Evolutionary conservation across 2,329 filamentous ascomycete genomes (phyloP), one percentile per base, ranked within the genome.

Genomic region (Colletotrichum orbiculare): DNA sequence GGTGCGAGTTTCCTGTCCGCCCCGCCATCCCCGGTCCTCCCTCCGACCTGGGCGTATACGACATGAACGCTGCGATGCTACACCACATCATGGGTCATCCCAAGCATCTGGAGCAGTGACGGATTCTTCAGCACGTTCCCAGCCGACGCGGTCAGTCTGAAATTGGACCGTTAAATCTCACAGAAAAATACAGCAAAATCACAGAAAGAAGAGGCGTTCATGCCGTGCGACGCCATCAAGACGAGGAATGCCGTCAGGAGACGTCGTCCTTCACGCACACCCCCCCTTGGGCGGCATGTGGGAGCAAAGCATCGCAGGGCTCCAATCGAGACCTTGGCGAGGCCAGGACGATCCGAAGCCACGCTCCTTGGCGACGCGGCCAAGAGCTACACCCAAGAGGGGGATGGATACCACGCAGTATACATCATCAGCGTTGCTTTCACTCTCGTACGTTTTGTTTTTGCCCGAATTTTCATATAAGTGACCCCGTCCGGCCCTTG

Each of bases 311-410:
- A 65, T 42, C 41, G 50, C 41, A 61, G 46, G 52, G 57, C 57
- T 46, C 62, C 62, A 61, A 64, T 43, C 41, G 57, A 45, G 33
- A 33, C 34, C 57, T 65, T 56, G 62, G 57, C 62, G 62, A 65
- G 62, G 17, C 62, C 50, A 62, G 57, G 57, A 56, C 58, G 62
- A 62, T 65, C 62, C 57, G 62, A 48, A 65, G 62, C 62, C 62
- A 62, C 52, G 58, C 57, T 62, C 34, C 62, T 65, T 65, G 62
- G 62, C 62, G 58, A 65, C 52, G 62, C 62, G 62, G 62, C 62
- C 62, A 65, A 65, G 62, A 50, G 55, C 60, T 50, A 25, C 52
- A 43, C 38, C 62, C 62, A 56, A 62, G 62, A 62, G 39, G 62
- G 42, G 42, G 42, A 43, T 13, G 42, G 42, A 15, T 43, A 25